Conservation (phyloP, 2,329 filamentous ascomycete genomes). For the Fusarium sp. region DNA sequence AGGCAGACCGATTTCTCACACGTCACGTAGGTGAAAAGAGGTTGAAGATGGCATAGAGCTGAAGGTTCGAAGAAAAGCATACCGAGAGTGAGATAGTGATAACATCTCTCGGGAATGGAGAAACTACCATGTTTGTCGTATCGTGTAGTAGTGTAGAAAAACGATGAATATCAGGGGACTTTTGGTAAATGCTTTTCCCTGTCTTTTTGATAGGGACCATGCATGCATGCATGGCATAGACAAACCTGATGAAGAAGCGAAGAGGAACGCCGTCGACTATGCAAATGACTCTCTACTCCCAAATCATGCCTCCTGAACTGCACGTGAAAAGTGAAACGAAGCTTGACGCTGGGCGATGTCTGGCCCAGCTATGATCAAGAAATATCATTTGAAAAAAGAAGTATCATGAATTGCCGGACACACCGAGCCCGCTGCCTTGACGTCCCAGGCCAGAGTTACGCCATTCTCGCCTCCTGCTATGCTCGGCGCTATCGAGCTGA, state of each 20-base stretch:
- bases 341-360: constrained; percentile 25
- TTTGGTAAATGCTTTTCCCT: constrained; percentile 35
- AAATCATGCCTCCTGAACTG: constrained; percentile 49
- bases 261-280: constrained; percentile 55
- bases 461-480: constrained; percentile 66
- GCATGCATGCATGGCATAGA: constrained; percentile 25
- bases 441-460: constrained; percentile 68
- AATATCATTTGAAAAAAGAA: constrained; percentile 31
- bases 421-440: constrained; percentile 63
- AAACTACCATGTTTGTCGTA: constrained; percentile 44
- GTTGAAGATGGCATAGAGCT: constrained; percentile 30
- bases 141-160: constrained; percentile 31
- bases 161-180: constrained; percentile 26
- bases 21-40: constrained; percentile 21
- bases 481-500: constrained; percentile 56
- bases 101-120: constrained; percentile 5
- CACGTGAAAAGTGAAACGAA: constrained; percentile 39
- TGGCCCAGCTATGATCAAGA: constrained; percentile 35
- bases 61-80: constrained; percentile 19
- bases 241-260: constrained; percentile 36
- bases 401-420: constrained; percentile 59
- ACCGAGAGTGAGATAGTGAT: constrained; percentile 15
- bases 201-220: constrained; percentile 26
- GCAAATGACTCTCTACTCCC: constrained; percentile 54
- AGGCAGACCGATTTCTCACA: constrained; percentile 32